A percentile compares a stretch with the other conserved stretches of the same genome.
phyloP scores from a whole-genome alignment of 805 yeast genomes.

The Candida piceae region DNA sequence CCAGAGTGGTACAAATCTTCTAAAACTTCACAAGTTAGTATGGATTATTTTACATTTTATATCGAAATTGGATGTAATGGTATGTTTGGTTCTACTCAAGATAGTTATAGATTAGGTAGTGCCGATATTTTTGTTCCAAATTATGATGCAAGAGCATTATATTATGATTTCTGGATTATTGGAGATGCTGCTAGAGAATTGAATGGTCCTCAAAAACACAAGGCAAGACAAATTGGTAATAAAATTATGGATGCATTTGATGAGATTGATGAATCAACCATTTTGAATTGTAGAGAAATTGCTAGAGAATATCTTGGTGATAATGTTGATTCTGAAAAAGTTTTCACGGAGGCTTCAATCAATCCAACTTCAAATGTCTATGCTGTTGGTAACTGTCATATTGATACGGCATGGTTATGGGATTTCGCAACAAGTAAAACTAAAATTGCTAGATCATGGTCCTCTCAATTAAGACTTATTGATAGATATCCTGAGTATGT shows the following conservation, averaged over 20 bases:
- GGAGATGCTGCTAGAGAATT: slow-evolving; percentile 90
- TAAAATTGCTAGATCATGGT: slow-evolving; percentile 92
- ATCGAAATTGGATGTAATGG: slow-evolving; percentile 92
- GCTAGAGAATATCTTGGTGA: slow-evolving; percentile 63
- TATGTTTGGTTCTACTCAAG: slow-evolving; percentile 69
- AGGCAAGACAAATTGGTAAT: slow-evolving; percentile 76
- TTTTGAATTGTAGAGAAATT: slow-evolving; percentile 59
- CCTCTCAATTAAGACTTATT: slow-evolving; percentile 80
- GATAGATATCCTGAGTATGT: slow-evolving; percentile 88
- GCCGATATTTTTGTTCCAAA: slow-evolving; percentile 85
- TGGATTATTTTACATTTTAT: slow-evolving; percentile 68
- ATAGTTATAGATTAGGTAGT: slow-evolving; percentile 55
- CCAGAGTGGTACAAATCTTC: slow-evolving; percentile 39
- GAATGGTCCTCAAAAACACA: slow-evolving; percentile 76
- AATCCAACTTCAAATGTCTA: slow-evolving; percentile 52
- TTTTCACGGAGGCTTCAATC: slow-evolving; percentile 42
- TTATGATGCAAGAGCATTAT: slow-evolving; percentile 69
- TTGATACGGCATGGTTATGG: slow-evolving; percentile 99
- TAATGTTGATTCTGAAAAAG: slow-evolving; percentile 58
- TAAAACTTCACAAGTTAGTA: too few relatives aligned
- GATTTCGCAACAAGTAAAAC: slow-evolving; percentile 97
- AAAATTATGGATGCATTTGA: slow-evolving; percentile 82
- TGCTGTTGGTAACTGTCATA: slow-evolving; percentile 93
- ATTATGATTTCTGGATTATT: slow-evolving; percentile 79
- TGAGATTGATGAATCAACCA: slow-evolving; percentile 52